A percentile compares a stretch with the other conserved stretches of the same genome.
These are phyloP conservation scores for Toxoplasma gondii DNA, from an alignment of 169 alveolate genomes.

Conservation along the genomic window DNA sequence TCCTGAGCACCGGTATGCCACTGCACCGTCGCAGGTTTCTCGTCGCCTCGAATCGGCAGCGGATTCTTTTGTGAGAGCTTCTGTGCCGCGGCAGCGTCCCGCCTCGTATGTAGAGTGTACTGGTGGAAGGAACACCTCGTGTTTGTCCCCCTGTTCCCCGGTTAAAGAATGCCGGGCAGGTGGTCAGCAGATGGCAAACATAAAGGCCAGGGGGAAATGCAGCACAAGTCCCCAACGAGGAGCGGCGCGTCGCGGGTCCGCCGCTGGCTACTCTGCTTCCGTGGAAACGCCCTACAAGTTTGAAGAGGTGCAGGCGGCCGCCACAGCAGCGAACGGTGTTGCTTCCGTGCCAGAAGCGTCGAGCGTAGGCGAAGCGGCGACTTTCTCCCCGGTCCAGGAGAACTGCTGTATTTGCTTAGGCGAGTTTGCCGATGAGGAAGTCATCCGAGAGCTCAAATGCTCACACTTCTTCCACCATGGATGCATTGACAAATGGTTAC, in stretches of 20 bases:
- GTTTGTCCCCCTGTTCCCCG: too few relatives aligned
- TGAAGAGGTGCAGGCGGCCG: not conserved
- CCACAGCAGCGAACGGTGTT: not conserved
- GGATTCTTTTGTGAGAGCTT: too few relatives aligned
- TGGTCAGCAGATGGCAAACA: not conserved
- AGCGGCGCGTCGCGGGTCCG: too few relatives aligned
- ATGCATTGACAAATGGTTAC: constrained; percentile 78
- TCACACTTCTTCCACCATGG: constrained; percentile 74
- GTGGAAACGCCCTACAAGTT: not conserved
- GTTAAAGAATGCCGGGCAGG: too few relatives aligned
- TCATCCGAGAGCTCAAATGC: constrained; percentile 76
- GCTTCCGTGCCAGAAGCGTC: not conserved
- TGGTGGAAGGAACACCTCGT: too few relatives aligned
- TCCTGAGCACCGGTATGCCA: too few relatives aligned
- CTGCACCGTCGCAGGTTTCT: too few relatives aligned
- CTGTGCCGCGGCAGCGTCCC: too few relatives aligned
- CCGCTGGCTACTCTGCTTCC: not conserved
- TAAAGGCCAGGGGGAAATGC: too few relatives aligned
- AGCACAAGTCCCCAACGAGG: too few relatives aligned
- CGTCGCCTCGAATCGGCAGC: too few relatives aligned
- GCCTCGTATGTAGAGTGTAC: too few relatives aligned
- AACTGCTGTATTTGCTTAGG: constrained; percentile 51
- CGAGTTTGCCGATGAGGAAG: constrained; percentile 47
- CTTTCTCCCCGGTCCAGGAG: constrained; percentile 12
- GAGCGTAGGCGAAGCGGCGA: not conserved